A percentile compares a stretch with the other conserved stretches of the same genome.
phyloP scores from a whole-genome alignment of 2,329 filamentous ascomycete species.

The Pseudogymnoascus sp. region DNA sequence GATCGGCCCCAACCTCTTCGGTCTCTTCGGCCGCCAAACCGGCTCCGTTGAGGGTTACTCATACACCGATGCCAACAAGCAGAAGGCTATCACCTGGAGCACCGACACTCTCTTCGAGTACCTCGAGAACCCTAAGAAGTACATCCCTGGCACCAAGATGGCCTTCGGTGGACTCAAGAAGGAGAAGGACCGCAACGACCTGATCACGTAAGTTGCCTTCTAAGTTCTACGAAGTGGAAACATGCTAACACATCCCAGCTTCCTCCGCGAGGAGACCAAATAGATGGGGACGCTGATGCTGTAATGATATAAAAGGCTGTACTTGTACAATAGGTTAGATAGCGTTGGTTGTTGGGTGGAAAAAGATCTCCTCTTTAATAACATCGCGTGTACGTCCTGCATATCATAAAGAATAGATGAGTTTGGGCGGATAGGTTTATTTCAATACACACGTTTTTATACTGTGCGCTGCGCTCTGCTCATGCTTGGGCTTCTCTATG shows the following conservation, averaged over 20 bases:
- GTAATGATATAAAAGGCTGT: slow-evolving; percentile 23
- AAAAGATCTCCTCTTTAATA: slow-evolving; percentile 6
- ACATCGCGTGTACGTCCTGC: slow-evolving; percentile 3
- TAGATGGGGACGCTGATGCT: slow-evolving; percentile 39
- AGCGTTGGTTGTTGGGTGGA: slow-evolving; percentile 1
- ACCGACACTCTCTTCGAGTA: slow-evolving; percentile 86
- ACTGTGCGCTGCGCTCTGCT: neutral
- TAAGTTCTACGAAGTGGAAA: slow-evolving; percentile 12
- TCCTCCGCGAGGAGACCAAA: slow-evolving; percentile 60
- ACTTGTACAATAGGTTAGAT: slow-evolving; percentile 9
- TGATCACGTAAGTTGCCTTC: slow-evolving; percentile 74
- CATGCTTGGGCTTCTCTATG: neutral
- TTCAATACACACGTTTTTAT: neutral
- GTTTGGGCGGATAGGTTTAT: neutral
- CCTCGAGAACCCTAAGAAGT: slow-evolving; percentile 99
- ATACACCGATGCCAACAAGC: slow-evolving; percentile 99
- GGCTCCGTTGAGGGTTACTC: slow-evolving; percentile 85
- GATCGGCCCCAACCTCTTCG: slow-evolving; percentile 93
- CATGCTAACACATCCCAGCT: slow-evolving; percentile 34
- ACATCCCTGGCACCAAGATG: slow-evolving; percentile 99
- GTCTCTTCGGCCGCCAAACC: slow-evolving; percentile 93
- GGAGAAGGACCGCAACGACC: slow-evolving; percentile 97
- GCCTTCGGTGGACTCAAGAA: slow-evolving; percentile 99
- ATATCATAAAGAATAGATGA: slow-evolving; percentile 5
- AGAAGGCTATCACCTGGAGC: slow-evolving; percentile 84